Evolutionary conservation across 495 filamentous ascomycete species (phyloP).

Genomic region (Thozetella sp.): DNA sequence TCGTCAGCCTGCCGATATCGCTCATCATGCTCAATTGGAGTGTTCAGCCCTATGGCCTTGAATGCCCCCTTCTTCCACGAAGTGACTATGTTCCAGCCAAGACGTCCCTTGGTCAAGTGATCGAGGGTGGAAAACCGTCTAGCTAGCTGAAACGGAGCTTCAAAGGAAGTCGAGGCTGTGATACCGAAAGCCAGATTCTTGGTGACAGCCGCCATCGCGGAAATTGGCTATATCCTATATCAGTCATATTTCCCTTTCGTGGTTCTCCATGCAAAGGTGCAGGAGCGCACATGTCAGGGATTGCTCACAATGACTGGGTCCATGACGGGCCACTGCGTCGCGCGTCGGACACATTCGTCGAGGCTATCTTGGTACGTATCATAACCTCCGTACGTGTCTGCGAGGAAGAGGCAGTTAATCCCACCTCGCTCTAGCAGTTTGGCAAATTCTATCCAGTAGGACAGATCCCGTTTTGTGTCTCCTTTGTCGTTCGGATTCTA

Average conservation of each 20-base stretch:
- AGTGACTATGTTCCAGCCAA: constrained; percentile 66
- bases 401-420: neutral
- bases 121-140: constrained; percentile 58
- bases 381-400: neutral
- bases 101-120: constrained; percentile 55
- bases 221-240: constrained; percentile 19
- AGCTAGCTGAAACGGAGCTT: constrained; percentile 53
- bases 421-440: neutral
- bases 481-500: neutral
- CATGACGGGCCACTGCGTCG: neutral
- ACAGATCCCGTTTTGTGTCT: neutral
- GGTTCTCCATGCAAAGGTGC: too few relatives aligned
- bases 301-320: neutral
- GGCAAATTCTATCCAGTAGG: neutral
- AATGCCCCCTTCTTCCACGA: constrained; percentile 55
- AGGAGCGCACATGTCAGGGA: neutral
- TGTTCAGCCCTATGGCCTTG: constrained; percentile 44
- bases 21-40: neutral
- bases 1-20: neutral
- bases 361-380: neutral
- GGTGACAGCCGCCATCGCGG: constrained; percentile 53
- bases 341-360: neutral
- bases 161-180: constrained; percentile 52
- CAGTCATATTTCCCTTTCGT: too few relatives aligned
- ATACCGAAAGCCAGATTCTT: constrained; percentile 49